Evolutionary conservation across 2,329 filamentous ascomycete species (phyloP).

Genomic region (Neurospora crassa): DNA sequence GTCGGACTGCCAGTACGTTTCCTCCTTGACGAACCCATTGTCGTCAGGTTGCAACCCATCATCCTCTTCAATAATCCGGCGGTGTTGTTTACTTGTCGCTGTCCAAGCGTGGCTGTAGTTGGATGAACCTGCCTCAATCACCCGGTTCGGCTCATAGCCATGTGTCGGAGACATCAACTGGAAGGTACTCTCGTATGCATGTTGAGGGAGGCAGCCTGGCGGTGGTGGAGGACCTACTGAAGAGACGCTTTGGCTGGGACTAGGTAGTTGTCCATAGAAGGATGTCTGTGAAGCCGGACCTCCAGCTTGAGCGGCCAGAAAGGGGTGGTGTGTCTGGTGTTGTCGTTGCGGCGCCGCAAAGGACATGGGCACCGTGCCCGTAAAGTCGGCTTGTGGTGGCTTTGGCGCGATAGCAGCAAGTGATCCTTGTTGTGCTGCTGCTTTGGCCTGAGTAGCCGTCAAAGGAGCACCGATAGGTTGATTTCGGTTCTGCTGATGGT

Average conservation of each 20-base stretch:
- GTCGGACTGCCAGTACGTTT: conserved; percentile 39
- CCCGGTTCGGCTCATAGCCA: not conserved
- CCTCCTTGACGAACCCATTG: conserved; percentile 20
- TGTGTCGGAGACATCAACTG: not conserved
- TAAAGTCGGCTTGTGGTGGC: conserved; percentile 30
- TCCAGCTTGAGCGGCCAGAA: conserved; percentile 9
- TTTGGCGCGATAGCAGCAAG: conserved; percentile 43
- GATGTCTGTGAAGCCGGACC: conserved; percentile 6
- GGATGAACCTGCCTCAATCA: not conserved
- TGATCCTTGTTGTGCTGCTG: conserved; percentile 26
- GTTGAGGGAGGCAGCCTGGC: not conserved
- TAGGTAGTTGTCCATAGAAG: not conserved
- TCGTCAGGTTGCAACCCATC: not conserved
- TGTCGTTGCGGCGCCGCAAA: conserved; percentile 20
- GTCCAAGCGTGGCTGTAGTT: not conserved
- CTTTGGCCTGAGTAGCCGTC: conserved; percentile 30
- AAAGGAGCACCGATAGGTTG: conserved; percentile 35
- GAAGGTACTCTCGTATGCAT: not conserved
- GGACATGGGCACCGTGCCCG: conserved; percentile 20
- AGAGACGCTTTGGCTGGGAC: not conserved
- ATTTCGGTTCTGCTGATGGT: conserved; percentile 34
- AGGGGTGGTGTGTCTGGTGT: conserved; percentile 18
- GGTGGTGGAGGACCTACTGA: not conserved
- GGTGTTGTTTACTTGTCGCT: not conserved
- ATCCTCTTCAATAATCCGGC: not conserved